Evolutionary conservation across 495 filamentous ascomycete species (phyloP), one percentile per base, ranked within the genome.

Genomic region (Penicillium chermesinum): DNA sequence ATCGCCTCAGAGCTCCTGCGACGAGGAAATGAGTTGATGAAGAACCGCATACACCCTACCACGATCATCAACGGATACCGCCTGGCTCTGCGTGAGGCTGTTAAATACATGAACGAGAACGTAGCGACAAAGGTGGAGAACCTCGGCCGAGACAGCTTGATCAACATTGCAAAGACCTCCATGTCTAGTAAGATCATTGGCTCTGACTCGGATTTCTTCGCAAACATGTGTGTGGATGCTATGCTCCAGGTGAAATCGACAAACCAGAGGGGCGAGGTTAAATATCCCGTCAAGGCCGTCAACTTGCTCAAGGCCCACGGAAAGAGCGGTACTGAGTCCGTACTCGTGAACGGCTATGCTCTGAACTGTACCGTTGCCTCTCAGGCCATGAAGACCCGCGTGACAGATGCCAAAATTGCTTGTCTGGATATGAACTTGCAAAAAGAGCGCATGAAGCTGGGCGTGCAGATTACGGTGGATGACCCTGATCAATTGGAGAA

Each of bases 121-220:
- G 85, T 99, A 66, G 87, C 87, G 72, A 87, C 86, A 50, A 95
- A 91, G 71, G 91, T 96, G 32, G 94, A 97, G 58, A 80, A 82
- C 39, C 80, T 99, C 27, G 90, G 89, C 39, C 81, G 85, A 37
- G 93, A 97, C 53, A 88, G 86, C 48, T 77, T 99, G 45, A 65
- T 97, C 58, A 97, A 83, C 72, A 95, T 99, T 65, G 93, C 93
- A 33, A 96, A 90, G 73, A 99, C 93, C 6, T 97, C 93, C 49
- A 99, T 99, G 91, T 96, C 90, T 35, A 91, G 86, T 75, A 99
- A 99, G 73, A 89, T 99, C 64, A 97, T 99, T 63, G 94, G 93
- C 37, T 74, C 88, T 38, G 94, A 99, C 64, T 87, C 89, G 15
- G 89, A 95, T 40, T 99, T 99, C 78, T 99, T 97, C 59, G 83